Percentiles rank a stretch among this genome's conserved stretches.
phyloP scores from a whole-genome alignment of 2,329 filamentous ascomycete species.

The Xylariaceae sp. region DNA sequence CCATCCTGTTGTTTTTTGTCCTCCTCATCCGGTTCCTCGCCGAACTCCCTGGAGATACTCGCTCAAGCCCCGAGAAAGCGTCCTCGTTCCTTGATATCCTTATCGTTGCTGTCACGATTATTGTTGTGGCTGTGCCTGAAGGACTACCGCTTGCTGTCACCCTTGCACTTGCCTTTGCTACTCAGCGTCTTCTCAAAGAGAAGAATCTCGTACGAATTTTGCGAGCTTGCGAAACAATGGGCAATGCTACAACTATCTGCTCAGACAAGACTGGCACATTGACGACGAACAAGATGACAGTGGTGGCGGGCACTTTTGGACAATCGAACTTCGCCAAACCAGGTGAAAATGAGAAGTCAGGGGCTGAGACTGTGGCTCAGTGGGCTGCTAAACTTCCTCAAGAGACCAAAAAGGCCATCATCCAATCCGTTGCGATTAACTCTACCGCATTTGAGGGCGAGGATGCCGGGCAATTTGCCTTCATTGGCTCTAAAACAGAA shows the following conservation, averaged over 20 bases:
- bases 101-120: conserved; percentile 63
- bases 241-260: conserved; percentile 72
- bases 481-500: conserved; percentile 57
- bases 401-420: conserved; percentile 34
- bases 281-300: conserved; percentile 74
- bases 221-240: conserved; percentile 69
- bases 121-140: conserved; percentile 68
- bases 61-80: conserved; percentile 53
- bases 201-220: conserved; percentile 69
- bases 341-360: conserved; percentile 19
- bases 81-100: conserved; percentile 62
- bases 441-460: conserved; percentile 56
- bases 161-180: conserved; percentile 65
- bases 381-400: conserved; percentile 32
- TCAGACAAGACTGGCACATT: conserved; percentile 77
- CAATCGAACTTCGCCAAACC: conserved; percentile 31
- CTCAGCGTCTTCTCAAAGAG: conserved; percentile 65
- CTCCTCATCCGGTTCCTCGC: conserved; percentile 76
- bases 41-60: conserved; percentile 50
- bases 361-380: conserved; percentile 24
- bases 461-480: conserved; percentile 42
- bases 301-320: conserved; percentile 69
- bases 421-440: conserved; percentile 52
- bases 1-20: conserved; percentile 73
- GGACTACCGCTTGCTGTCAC: conserved; percentile 67